Evolutionary conservation across 371 early-diverging fungal species (phyloP).

Genomic region (Mucor mucedo): DNA sequence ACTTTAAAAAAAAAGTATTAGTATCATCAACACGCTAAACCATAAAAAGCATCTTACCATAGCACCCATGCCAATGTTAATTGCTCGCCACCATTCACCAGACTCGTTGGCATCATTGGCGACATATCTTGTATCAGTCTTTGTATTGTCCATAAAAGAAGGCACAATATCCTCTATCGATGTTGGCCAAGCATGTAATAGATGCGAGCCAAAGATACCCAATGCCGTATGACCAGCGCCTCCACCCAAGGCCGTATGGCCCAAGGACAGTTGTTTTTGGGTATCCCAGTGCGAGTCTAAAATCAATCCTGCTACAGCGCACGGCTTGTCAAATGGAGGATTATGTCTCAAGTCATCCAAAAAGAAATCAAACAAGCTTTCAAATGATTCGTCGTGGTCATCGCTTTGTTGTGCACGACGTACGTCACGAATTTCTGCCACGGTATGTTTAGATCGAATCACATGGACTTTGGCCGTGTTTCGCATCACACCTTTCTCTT

Average conservation of each 20-base stretch:
- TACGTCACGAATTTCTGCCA: slow-evolving; percentile 61
- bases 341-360: slow-evolving; percentile 50
- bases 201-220: slow-evolving; percentile 75
- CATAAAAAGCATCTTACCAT: slow-evolving; percentile 34
- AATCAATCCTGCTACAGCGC: slow-evolving; percentile 60
- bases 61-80: slow-evolving; percentile 75
- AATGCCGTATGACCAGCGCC: slow-evolving; percentile 50
- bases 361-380: slow-evolving; percentile 51
- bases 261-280: slow-evolving; percentile 47
- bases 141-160: slow-evolving; percentile 60
- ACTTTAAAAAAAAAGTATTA: slow-evolving; percentile 2
- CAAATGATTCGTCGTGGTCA: slow-evolving; percentile 25
- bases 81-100: slow-evolving; percentile 61
- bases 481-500: slow-evolving; percentile 37
- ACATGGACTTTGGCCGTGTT: slow-evolving; percentile 66
- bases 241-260: slow-evolving; percentile 75
- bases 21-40: too few species aligned
- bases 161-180: slow-evolving; percentile 63
- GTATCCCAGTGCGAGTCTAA: slow-evolving; percentile 68
- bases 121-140: slow-evolving; percentile 56
- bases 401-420: slow-evolving; percentile 64
- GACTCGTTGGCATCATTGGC: slow-evolving; percentile 67
- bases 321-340: slow-evolving; percentile 43
- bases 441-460: slow-evolving; percentile 51
- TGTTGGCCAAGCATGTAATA: slow-evolving; percentile 68